Evolutionary conservation across 2,329 filamentous ascomycete species (phyloP).

Genomic region (Colletotrichum sp.): DNA sequence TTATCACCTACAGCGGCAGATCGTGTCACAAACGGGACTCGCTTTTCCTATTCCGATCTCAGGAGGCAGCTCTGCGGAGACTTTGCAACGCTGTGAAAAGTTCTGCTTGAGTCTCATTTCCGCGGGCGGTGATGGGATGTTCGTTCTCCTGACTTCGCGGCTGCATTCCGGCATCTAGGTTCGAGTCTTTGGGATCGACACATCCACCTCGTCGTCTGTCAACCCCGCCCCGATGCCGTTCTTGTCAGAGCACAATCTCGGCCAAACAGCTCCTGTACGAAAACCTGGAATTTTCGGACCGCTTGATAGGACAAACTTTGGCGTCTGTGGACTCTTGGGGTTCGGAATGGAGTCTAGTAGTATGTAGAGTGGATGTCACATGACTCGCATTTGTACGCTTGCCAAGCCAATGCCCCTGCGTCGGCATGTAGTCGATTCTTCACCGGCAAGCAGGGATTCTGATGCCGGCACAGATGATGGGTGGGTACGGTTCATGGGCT

Average conservation of each 20-base stretch:
- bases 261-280: background rate
- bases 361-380: background rate
- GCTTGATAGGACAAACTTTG: background rate
- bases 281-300: background rate
- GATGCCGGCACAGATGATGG: background rate
- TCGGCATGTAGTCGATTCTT: background rate
- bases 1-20: background rate
- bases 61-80: background rate
- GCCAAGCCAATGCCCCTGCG: background rate
- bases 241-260: background rate
- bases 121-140: background rate
- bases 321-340: background rate
- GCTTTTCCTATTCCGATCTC: background rate
- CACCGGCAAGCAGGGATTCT: background rate
- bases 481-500: background rate
- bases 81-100: background rate
- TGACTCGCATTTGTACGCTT: background rate
- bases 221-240: background rate
- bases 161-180: background rate
- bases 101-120: background rate
- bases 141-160: background rate
- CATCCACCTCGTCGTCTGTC: background rate
- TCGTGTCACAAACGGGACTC: background rate
- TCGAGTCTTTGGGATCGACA: background rate
- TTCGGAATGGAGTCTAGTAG: background rate